Base-by-base conservation (phyloP, 2,329 filamentous ascomycete genomes). In the Coniochaeta hoffmannii region DNA sequence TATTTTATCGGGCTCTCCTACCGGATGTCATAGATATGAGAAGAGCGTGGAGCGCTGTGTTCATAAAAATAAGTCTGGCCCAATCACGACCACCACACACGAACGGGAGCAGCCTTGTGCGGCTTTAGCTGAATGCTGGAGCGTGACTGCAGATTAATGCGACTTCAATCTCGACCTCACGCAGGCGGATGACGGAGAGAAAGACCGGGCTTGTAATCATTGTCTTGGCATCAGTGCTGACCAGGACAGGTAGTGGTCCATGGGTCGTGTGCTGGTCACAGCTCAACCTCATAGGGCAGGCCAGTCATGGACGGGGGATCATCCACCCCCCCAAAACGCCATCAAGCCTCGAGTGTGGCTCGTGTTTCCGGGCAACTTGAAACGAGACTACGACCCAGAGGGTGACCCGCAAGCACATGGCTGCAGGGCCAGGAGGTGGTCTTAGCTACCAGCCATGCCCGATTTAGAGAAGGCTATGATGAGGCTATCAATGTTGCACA, bases 21-120 rank as follows among this genome's bases (percentile, higher is more conserved):
- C 58, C 51, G 32, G 46, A 53, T 57, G 58, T 59, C 58, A 63
- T 65, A 64, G 62, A 65, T 53, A 60, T 59, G 59, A 63, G 58
- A 63, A 60, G 63, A 62, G 41, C 19, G 41, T 4, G 24, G 41
- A 28, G 22, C 53, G 55, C 30, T 50, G 53, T 55, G n/a, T 57
- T 50, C 34, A 53, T 35, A 26, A 50, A 54, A 61, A 53, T 53
- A 54, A 53, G 30, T 32, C 12, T n/a, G 8, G n/a, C 17, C 56
- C 53, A 53, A 59, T 54, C 41, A 24, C 53, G 53, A 32, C 26
- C 32, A 41, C 46, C 53, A 53, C 49, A 41, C 55, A 54, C 50
- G 49, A 52, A 46, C 49, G 51, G 35, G 51, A 30, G 8, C 28
- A 55, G 52, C 57, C 56, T 31, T 58, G 51, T 38, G 55, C 56